Conservation (phyloP, 768 basidiomycete species). For the Lyophyllum shimeji region DNA sequence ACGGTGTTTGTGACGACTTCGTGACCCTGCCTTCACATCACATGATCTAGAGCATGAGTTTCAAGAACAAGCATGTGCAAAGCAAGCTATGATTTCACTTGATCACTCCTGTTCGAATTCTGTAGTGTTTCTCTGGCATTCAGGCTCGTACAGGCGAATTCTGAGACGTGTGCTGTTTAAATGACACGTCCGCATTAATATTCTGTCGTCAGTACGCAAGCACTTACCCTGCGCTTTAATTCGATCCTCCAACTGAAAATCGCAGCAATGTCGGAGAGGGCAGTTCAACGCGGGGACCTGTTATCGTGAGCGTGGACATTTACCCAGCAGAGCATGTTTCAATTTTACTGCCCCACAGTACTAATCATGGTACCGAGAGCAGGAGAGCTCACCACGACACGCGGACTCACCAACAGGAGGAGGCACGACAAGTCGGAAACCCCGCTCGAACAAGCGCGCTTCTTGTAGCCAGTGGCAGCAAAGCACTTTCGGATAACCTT, state of each 20-base stretch:
- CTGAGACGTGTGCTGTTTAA: not conserved
- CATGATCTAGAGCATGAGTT: not conserved
- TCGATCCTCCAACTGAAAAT: not conserved
- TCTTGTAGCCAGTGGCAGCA: not conserved
- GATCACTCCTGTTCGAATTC: not conserved
- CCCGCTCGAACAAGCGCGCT: not conserved
- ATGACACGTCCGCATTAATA: not conserved
- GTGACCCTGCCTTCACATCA: too few relatives aligned
- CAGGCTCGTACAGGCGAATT: too few relatives aligned
- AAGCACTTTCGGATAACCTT: not conserved
- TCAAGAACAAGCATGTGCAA: conserved; percentile 5
- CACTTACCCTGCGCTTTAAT: not conserved
- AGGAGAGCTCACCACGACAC: not conserved
- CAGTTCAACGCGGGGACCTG: not conserved
- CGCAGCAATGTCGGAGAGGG: not conserved
- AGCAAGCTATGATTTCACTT: not conserved
- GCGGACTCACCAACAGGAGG: not conserved
- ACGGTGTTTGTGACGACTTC: too few relatives aligned
- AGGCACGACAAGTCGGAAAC: not conserved
- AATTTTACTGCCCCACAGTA: not conserved
- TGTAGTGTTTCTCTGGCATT: too few relatives aligned
- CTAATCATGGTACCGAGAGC: not conserved
- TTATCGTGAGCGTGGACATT: not conserved
- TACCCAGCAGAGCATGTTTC: not conserved
- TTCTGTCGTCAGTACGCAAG: not conserved